A percentile compares a stretch with the other conserved stretches of the same genome.
These are phyloP conservation scores for Phyllosticta capitalensis DNA, from an alignment of 2,329 filamentous ascomycete species.

Conservation along the genomic window DNA sequence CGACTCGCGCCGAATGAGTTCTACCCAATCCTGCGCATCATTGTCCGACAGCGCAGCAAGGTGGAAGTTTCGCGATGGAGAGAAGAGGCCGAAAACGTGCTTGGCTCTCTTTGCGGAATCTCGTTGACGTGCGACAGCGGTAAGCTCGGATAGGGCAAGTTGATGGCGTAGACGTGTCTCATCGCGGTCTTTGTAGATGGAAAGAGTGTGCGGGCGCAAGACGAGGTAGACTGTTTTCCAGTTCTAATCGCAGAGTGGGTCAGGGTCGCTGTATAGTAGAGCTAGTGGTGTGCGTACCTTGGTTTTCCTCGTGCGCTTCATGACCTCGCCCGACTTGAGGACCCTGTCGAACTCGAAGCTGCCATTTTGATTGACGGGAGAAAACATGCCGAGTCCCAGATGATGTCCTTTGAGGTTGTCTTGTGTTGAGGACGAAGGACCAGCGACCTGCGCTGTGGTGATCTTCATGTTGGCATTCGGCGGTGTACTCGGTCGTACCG, in stretches of 20 bases:
- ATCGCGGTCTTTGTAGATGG: slow-evolving; percentile 84
- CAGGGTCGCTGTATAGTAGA: slow-evolving; percentile 9
- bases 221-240: slow-evolving; percentile 91
- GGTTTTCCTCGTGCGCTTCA: slow-evolving; percentile 86
- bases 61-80: slow-evolving; percentile 82
- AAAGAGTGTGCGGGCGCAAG: slow-evolving; percentile 79
- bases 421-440: slow-evolving; percentile 12
- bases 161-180: slow-evolving; percentile 85
- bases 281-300: slow-evolving; percentile 49
- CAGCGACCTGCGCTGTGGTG: slow-evolving; percentile 16
- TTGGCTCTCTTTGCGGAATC: slow-evolving; percentile 80
- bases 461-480: slow-evolving; percentile 20
- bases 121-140: slow-evolving; percentile 78
- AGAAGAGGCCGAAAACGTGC: slow-evolving; percentile 87
- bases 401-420: slow-evolving; percentile 15
- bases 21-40: slow-evolving; percentile 81
- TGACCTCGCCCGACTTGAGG: slow-evolving; percentile 76
- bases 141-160: slow-evolving; percentile 79
- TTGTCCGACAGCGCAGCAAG: slow-evolving; percentile 64
- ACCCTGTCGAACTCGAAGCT: slow-evolving; percentile 94
- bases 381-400: slow-evolving; percentile 49
- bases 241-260: slow-evolving; percentile 44
- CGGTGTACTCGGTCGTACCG: slow-evolving; percentile 18
- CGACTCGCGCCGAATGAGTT: slow-evolving; percentile 67
- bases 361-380: slow-evolving; percentile 86